Conservation (phyloP, 495 filamentous ascomycete species). For the Penicillium cinerascens region DNA sequence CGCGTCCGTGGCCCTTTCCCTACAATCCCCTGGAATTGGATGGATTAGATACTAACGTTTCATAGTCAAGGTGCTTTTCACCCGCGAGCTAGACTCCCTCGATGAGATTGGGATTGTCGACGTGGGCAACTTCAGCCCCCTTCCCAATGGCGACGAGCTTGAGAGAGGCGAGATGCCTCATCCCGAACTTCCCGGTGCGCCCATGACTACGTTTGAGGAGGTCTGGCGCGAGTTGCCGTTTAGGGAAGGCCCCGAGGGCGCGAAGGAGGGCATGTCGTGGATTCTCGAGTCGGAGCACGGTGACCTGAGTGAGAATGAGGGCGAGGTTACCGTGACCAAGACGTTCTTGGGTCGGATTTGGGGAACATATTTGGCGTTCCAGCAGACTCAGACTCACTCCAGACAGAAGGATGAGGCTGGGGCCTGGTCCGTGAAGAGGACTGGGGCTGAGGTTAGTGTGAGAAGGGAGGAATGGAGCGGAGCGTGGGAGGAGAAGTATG, state of each 20-base stretch:
- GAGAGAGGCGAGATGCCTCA: constrained; percentile 23
- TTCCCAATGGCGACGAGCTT: constrained; percentile 19
- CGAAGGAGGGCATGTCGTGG: constrained; percentile 29
- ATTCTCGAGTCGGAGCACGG: constrained; percentile 32
- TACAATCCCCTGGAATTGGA: background rate
- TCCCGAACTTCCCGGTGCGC: constrained; percentile 16
- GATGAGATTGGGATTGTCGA: constrained; percentile 12
- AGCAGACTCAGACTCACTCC: constrained; percentile 27
- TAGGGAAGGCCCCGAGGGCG: constrained; percentile 21
- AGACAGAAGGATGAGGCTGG: constrained; percentile 13
- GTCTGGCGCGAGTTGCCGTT: constrained; percentile 38
- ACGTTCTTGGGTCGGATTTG: constrained; percentile 37
- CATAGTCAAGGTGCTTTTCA: constrained; percentile 12
- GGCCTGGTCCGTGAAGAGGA: constrained; percentile 15
- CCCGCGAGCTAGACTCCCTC: constrained; percentile 16
- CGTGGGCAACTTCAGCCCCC: constrained; percentile 11
- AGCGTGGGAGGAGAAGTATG: constrained; percentile 29
- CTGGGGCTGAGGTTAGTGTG: constrained; percentile 32
- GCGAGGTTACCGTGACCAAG: constrained; percentile 23
- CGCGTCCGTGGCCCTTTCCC: constrained; percentile 2
- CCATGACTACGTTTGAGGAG: constrained; percentile 14
- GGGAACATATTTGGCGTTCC: constrained; percentile 34
- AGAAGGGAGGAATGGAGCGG: constrained; percentile 34
- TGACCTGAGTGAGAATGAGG: constrained; percentile 11
- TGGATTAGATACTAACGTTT: background rate